These are phyloP conservation scores for Alternaria sp. DNA, from an alignment of 2,329 filamentous ascomycete genomes.

Conservation along the genomic window DNA sequence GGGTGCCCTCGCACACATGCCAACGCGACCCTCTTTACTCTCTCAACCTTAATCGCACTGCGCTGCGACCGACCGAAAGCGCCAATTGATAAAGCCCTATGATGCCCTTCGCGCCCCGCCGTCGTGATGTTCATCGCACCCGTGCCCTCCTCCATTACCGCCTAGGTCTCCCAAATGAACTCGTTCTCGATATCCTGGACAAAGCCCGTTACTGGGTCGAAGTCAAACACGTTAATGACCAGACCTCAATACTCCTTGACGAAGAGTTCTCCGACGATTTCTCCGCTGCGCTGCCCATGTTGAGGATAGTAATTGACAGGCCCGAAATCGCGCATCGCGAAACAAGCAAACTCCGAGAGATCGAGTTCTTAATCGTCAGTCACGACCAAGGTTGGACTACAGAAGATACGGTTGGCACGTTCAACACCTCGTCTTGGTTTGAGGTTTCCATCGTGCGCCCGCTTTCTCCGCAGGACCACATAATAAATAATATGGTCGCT, in stretches of 20 bases:
- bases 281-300: conserved; percentile 15
- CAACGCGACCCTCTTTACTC: conserved; percentile 12
- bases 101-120: conserved; percentile 4
- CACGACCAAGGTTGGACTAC: conserved; percentile 36
- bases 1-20: conserved; percentile 14
- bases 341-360: conserved; percentile 20
- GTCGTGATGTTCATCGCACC: conserved; percentile 1
- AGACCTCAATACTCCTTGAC: conserved; percentile 11
- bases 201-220: conserved; percentile 27
- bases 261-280: conserved; percentile 14
- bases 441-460: conserved; percentile 25
- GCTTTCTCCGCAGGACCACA: not conserved
- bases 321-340: not conserved
- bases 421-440: conserved; percentile 33
- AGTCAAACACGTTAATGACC: not conserved
- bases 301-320: conserved; percentile 8
- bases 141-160: conserved; percentile 16
- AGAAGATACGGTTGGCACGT: conserved; percentile 21
- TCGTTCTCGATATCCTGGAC: conserved; percentile 26
- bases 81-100: not conserved
- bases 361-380: conserved; percentile 29
- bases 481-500: not conserved
- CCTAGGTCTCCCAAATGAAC: conserved; percentile 23
- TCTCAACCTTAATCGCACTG: conserved; percentile 19
- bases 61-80: conserved; percentile 12